Evolutionary conservation across 1,284 basidiomycete genomes (phyloP).

Genomic region (Ceratobasidium sp.): DNA sequence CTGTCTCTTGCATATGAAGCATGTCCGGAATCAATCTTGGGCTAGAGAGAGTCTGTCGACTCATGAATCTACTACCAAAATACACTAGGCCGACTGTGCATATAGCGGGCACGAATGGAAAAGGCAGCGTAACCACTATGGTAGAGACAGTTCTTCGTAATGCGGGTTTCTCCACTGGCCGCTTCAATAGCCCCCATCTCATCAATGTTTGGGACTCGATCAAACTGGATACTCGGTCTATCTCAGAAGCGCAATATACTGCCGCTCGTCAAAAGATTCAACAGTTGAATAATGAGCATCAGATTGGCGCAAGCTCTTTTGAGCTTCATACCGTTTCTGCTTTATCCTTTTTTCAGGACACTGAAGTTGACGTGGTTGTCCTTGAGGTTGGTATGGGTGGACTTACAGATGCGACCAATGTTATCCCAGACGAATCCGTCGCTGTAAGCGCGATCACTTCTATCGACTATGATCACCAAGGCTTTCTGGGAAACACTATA

Average conservation of each 20-base stretch:
- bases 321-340: constrained; percentile 86
- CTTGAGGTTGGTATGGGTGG: constrained; percentile 98
- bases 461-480: constrained; percentile 93
- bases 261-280: constrained; percentile 61
- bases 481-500: constrained; percentile 82
- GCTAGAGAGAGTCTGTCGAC: constrained; percentile 69
- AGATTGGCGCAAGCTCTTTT: constrained; percentile 70
- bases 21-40: constrained; percentile 70
- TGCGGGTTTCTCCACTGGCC: constrained; percentile 69
- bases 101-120: constrained; percentile 96
- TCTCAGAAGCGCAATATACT: constrained; percentile 62
- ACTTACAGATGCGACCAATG: constrained; percentile 90
- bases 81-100: constrained; percentile 87
- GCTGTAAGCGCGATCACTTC: constrained; percentile 83
- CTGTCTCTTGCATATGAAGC: background rate
- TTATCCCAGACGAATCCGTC: constrained; percentile 72
- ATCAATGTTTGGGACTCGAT: constrained; percentile 82
- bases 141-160: constrained; percentile 76
- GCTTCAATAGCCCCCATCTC: constrained; percentile 95
- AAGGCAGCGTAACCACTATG: constrained; percentile 89
- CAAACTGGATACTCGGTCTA: constrained; percentile 66
- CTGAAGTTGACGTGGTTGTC: constrained; percentile 78
- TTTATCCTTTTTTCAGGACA: constrained; percentile 72
- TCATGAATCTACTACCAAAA: constrained; percentile 67
- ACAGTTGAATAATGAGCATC: constrained; percentile 56